Base-by-base conservation (phyloP, 805 yeast species). In the Starmera amethionina region DNA sequence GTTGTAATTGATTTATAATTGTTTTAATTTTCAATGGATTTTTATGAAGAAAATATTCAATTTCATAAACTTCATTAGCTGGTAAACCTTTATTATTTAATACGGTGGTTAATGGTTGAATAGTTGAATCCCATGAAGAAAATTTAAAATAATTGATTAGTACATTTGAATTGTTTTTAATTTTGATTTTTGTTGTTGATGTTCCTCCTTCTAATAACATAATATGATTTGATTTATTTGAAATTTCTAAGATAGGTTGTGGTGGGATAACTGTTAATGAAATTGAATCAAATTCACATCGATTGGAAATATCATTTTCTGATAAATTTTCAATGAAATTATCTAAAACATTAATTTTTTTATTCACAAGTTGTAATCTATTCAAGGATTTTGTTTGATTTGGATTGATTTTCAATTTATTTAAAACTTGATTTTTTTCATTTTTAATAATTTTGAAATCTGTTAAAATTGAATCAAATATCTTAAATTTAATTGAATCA, bases 181-280 rank as follows among this genome's bases (percentile, higher is more conserved):
- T 58, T 1, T 59, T 55, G 5, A 85, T 56, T 2, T 67, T 61
- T 43, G 83, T 74, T 2, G 54, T 46, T 38, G 66, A 68, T 33
- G 65, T 62, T 49, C 87, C 93, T 8, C 96, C 96, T 53, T 86
- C 95, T 11, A 87, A 59, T 13, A 86, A 59, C 86, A 85, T 81
- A 4, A 81, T 51, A 16, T 73, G 68, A 12, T 80, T 66, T 49
- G 75, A 71, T 7, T 73, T 60, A 34, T 72, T 67, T 1, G 72
- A 59, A 12, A 80, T 52, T 3, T 74, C 67, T 29, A 86, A 59
- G 5, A 70, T 59, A 1, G 96, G 95, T 49, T 86, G 88, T 0
- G 70, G 50, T 42, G 67, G 59, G 16, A 69, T 55, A 1, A 72
- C 64, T 2, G 52, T 46, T 13, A 56, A 48, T 46, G 46, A 37